phyloP scores from a whole-genome alignment of 164 flowering plant genomes.

The Stephania yunnanensis region DNA sequence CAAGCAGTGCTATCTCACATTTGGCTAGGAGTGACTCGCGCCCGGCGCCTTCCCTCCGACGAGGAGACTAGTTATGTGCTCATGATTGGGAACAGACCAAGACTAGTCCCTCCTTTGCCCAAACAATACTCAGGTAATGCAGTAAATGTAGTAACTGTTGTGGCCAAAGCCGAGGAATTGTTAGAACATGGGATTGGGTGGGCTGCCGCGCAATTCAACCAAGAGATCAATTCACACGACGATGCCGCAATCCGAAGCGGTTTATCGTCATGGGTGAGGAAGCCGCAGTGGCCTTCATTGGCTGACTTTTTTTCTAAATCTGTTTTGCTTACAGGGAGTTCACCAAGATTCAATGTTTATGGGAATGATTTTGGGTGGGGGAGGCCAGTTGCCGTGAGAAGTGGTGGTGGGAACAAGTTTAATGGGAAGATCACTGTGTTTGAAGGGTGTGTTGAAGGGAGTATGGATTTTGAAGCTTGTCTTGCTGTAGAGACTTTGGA shows the following conservation, averaged over 20 bases:
- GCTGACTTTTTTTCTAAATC: no score
- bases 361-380: conserved; percentile 48
- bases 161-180: conserved; percentile 22
- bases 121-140: conserved; percentile 35
- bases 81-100: conserved; percentile 14
- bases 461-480: conserved; percentile 27
- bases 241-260: not conserved
- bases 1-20: conserved; percentile 16
- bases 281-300: not conserved
- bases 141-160: not conserved
- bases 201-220: conserved; percentile 28
- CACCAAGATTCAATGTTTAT: conserved; percentile 35
- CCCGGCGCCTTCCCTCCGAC: not conserved
- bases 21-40: conserved; percentile 11
- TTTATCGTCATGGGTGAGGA: conserved; percentile 12
- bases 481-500: conserved; percentile 9
- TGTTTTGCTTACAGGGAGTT: conserved; percentile 17
- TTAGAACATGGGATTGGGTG: conserved; percentile 14
- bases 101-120: conserved; percentile 28
- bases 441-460: conserved; percentile 23
- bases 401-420: conserved; percentile 20
- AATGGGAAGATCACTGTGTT: conserved; percentile 25
- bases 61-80: conserved; percentile 12
- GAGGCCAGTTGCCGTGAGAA: conserved; percentile 27
- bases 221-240: conserved; percentile 8